These are phyloP conservation scores for Emiliania huxleyi DNA, from an alignment of 78 protist genomes.

Conservation along the genomic window DNA sequence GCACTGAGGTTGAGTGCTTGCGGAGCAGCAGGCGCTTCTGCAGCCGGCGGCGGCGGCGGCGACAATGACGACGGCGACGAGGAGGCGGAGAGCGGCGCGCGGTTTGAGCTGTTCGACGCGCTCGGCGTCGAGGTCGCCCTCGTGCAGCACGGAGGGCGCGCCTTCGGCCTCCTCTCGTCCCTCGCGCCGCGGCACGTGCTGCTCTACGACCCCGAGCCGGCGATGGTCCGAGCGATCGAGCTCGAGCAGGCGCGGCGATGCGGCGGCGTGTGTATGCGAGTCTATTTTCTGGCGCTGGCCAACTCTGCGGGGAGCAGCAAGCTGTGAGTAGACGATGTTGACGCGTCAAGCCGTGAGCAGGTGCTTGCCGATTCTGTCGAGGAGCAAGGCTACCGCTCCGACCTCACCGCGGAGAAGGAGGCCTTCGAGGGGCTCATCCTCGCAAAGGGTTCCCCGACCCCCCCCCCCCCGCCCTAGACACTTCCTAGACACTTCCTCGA, in stretches of 20 bases:
- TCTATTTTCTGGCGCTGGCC: conserved; percentile 13
- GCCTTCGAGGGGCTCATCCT: conserved; percentile 17
- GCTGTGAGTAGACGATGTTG: no score
- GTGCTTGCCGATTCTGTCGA: conserved; percentile 2
- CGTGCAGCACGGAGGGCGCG: neutral
- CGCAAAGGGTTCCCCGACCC: no score
- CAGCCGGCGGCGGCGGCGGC: neutral
- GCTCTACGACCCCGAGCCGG: conserved; percentile 38
- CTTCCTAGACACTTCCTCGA: no score
- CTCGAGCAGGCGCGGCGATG: neutral
- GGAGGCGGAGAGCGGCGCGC: neutral
- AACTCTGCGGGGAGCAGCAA: no score
- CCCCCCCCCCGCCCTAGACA: no score
- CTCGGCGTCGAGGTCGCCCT: neutral
- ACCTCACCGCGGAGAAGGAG: conserved; percentile 2
- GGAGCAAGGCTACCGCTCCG: conserved; percentile 38
- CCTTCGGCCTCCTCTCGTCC: neutral
- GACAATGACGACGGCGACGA: neutral
- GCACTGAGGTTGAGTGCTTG: no score
- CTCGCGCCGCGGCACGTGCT: conserved; percentile 41
- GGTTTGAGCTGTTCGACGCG: neutral
- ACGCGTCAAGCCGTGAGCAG: no score
- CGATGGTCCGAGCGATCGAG: conserved; percentile 41
- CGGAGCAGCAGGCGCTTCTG: no score
- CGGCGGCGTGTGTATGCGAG: neutral